These are phyloP conservation scores for Ogataea ganodermae DNA, from an alignment of 805 yeast genomes.

Conservation along the genomic window DNA sequence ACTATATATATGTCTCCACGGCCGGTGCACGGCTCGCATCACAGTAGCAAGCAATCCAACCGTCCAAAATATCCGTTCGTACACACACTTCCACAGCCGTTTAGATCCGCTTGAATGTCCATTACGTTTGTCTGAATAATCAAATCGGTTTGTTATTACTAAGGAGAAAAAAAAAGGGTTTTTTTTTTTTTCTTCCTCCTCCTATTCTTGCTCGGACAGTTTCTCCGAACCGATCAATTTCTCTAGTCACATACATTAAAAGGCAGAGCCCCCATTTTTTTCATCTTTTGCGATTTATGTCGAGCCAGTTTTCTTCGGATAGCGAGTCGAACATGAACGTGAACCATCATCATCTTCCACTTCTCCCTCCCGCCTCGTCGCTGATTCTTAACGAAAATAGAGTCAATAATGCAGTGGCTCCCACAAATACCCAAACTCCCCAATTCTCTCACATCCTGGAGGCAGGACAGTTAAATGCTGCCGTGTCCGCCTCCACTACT, in stretches of 20 bases:
- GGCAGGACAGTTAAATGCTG: too few relatives aligned
- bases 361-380: slow-evolving; percentile 23
- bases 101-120: background rate
- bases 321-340: slow-evolving; percentile 3
- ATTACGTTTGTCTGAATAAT: background rate
- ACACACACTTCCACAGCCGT: background rate
- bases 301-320: slow-evolving; percentile 3
- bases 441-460: background rate
- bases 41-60: slow-evolving; percentile 1
- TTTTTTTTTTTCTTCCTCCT: too few relatives aligned
- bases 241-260: background rate
- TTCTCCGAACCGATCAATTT: slow-evolving; percentile 7
- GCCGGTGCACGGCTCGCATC: slow-evolving; percentile 2
- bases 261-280: slow-evolving; percentile 1
- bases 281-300: background rate
- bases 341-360: slow-evolving; percentile 13
- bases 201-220: background rate
- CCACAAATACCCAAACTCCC: background rate
- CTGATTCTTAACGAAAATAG: slow-evolving; percentile 17
- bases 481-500: background rate
- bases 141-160: background rate
- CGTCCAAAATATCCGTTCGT: background rate
- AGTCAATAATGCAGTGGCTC: slow-evolving; percentile 8
- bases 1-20: background rate
- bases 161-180: background rate